A percentile compares a stretch with the other conserved stretches of the same genome.
These are phyloP conservation scores for Linnemannia hyalina DNA, from an alignment of 192 early-diverging fungal species.

Conservation along the genomic window DNA sequence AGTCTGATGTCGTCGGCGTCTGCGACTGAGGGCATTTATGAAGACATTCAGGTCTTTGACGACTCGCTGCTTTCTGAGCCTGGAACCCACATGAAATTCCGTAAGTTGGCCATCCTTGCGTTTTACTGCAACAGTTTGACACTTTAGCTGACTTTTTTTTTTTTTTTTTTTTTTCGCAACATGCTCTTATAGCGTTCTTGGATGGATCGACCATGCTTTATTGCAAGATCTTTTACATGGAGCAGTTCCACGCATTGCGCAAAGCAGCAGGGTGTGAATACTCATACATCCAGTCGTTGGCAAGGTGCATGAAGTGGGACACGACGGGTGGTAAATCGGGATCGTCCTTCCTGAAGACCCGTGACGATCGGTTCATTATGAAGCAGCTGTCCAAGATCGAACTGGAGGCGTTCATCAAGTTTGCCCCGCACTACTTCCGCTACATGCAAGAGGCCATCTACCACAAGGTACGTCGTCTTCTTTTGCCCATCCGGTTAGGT, in stretches of 20 bases:
- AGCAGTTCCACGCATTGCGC: constrained; percentile 93
- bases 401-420: constrained; percentile 88
- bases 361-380: constrained; percentile 92
- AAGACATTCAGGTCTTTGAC: constrained; percentile 66
- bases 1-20: not conserved
- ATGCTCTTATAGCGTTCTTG: constrained; percentile 66
- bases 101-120: constrained; percentile 56
- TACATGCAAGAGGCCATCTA: constrained; percentile 87
- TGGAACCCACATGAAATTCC: constrained; percentile 82
- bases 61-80: constrained; percentile 76
- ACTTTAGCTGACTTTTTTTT: not conserved
- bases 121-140: not conserved
- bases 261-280: constrained; percentile 87
- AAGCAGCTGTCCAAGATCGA: constrained; percentile 90
- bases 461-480: constrained; percentile 66
- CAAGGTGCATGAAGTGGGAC: constrained; percentile 90
- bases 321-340: constrained; percentile 92
- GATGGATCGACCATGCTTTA: constrained; percentile 83
- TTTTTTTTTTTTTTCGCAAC: not conserved
- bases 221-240: constrained; percentile 93
- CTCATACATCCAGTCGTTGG: constrained; percentile 86
- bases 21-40: constrained; percentile 34
- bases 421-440: constrained; percentile 93
- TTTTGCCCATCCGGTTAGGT: not conserved
- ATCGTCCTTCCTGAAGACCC: constrained; percentile 90